Base-by-base conservation (phyloP, 106 monocot species). In the Acanthochlamys bracteata region DNA sequence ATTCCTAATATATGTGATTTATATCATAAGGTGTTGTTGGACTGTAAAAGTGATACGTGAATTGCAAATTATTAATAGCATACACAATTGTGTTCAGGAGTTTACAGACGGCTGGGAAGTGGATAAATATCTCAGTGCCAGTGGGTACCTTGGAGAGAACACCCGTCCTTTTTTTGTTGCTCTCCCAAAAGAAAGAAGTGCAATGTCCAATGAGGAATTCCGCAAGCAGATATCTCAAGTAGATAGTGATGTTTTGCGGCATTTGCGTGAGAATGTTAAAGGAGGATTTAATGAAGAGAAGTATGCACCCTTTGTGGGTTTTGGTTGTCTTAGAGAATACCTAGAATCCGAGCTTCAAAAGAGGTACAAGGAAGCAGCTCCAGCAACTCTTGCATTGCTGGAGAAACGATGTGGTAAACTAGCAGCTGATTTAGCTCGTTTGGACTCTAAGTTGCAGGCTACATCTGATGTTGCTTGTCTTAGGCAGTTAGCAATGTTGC, bases 251-350 rank as follows among this genome's bases (percentile, higher is more conserved):
- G 73, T 99, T 10, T 55, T 92, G 7, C 80, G 74, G 20, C 83
- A 92, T 73, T 71, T 99, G 73, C 88, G 81, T 39, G 88, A 92
- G 20, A 83, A 73, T 43, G 64, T 99, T 14, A 89, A 85, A 67
- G 98, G 89, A 45, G 98, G 98, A 19, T 99, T 92, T 59, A 79
- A 78, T 68, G 98, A 99, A 65, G 98, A 99, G 64, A 99, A 99
- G 53, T 99, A 68, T 77, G 83, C 71, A 51, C 41, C 78, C 7
- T 89, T 75, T 66, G 73, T 92, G 75, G 98, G 98, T 61, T 99
- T 99, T 49, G 73, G 71, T 60, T 71, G 66, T 75, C 86, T 99
- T 65, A 80, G 74, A 71, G 71, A 86, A 15, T 89, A 69, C 62
- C 71, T 99, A 53, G 98, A 99, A 84, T 24, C 76, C 47, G 98